Evolutionary conservation across 2,329 filamentous ascomycete species (phyloP).

Genomic region (Exophiala sideris): DNA sequence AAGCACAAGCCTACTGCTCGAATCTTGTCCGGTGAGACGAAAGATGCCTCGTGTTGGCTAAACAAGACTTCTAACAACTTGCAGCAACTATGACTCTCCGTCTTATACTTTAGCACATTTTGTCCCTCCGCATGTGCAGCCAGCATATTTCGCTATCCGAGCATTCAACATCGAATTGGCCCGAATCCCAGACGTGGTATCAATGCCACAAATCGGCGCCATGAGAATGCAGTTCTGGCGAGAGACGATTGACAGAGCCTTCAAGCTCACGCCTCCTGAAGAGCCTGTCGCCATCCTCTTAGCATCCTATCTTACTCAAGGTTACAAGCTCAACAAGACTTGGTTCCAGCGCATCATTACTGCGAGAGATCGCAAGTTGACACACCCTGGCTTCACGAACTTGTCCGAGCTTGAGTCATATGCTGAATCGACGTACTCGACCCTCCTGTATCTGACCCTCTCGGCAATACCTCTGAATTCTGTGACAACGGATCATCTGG

Average conservation of each 20-base stretch:
- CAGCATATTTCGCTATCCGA: conserved; percentile 85
- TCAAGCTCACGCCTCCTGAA: conserved; percentile 74
- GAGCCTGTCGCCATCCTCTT: conserved; percentile 88
- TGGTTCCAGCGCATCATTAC: conserved; percentile 76
- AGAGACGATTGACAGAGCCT: conserved; percentile 74
- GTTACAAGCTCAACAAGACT: conserved; percentile 58
- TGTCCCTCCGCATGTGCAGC: conserved; percentile 68
- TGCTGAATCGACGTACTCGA: conserved; percentile 92
- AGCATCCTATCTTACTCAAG: conserved; percentile 62
- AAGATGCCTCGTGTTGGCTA: neutral
- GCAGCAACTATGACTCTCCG: conserved; percentile 81
- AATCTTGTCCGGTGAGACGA: conserved; percentile 51
- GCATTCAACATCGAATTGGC: conserved; percentile 92
- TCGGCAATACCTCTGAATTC: conserved; percentile 75
- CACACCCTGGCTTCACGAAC: conserved; percentile 74
- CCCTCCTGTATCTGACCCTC: conserved; percentile 81
- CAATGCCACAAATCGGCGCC: conserved; percentile 77
- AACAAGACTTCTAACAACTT: neutral
- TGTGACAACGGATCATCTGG: conserved; percentile 84
- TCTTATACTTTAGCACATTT: conserved; percentile 84
- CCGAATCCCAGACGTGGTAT: conserved; percentile 83
- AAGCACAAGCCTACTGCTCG: conserved; percentile 58
- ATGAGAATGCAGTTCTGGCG: conserved; percentile 96
- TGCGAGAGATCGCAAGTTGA: conserved; percentile 77
- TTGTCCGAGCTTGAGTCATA: conserved; percentile 77